Conservation (phyloP, 2,329 filamentous ascomycete genomes). For the Cercospora sp. region DNA sequence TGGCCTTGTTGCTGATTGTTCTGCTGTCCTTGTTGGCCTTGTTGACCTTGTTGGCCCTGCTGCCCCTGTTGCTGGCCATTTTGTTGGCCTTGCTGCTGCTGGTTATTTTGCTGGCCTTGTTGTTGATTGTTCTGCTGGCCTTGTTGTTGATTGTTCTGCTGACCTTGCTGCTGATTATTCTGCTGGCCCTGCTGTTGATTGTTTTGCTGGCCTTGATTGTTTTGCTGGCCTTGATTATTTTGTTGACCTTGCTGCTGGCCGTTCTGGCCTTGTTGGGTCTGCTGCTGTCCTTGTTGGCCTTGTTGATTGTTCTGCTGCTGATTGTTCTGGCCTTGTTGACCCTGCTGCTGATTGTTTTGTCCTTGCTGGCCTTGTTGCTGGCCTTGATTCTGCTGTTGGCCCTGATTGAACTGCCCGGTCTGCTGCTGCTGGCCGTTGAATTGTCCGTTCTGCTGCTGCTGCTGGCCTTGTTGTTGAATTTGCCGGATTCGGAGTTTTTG, state of each 20-base stretch:
- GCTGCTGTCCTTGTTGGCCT: background rate
- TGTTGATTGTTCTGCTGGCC: background rate
- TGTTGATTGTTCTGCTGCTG: background rate
- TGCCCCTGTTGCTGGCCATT: background rate
- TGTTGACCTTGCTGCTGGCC: conserved; percentile 2
- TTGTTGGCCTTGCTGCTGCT: background rate
- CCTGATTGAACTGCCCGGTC: background rate
- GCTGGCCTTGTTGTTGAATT: conserved; percentile 6
- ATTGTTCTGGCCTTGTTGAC: background rate
- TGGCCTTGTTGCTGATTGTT: background rate
- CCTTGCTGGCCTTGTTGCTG: background rate
- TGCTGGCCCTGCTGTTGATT: background rate
- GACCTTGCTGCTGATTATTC: background rate
- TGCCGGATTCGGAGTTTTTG: background rate
- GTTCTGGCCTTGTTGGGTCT: background rate
- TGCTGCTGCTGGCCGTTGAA: background rate
- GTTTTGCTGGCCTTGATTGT: background rate
- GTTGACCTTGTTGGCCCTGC: background rate
- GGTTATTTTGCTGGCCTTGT: background rate
- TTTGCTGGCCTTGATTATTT: background rate
- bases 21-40: background rate
- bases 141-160: background rate
- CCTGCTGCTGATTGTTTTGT: background rate
- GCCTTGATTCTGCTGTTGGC: background rate
- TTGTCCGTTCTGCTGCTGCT: conserved; percentile 6